Evolutionary conservation across 371 early-diverging fungal species (phyloP).

Genomic region (Basidiobolus meristosporus): DNA sequence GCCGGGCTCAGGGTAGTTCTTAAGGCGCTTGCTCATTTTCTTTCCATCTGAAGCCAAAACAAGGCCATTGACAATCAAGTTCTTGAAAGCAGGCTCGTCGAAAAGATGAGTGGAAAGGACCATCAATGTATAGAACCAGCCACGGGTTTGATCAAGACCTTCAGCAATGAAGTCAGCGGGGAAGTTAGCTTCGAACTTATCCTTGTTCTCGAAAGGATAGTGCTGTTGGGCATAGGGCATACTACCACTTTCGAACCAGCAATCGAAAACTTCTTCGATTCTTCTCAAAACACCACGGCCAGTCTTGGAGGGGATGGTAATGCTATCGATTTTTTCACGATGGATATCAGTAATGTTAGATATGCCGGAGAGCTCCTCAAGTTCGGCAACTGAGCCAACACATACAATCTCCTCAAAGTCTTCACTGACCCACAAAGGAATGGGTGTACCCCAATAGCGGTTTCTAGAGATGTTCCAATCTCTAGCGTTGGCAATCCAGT

Average conservation of each 20-base stretch:
- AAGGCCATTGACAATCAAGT: slow-evolving; percentile 98
- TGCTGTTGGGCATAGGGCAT: slow-evolving; percentile 99
- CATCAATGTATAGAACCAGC: slow-evolving; percentile 99
- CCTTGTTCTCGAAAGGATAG: slow-evolving; percentile 96
- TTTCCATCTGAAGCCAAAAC: slow-evolving; percentile 98
- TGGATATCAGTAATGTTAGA: slow-evolving; percentile 92
- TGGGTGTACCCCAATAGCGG: slow-evolving; percentile 99
- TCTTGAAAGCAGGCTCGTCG: slow-evolving; percentile 96
- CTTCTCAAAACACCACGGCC: slow-evolving; percentile 85
- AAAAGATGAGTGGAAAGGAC: slow-evolving; percentile 98
- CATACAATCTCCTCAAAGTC: slow-evolving; percentile 89
- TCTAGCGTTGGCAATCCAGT: slow-evolving; percentile 97
- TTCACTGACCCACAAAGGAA: slow-evolving; percentile 96
- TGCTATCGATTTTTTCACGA: slow-evolving; percentile 93
- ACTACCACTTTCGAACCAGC: slow-evolving; percentile 97
- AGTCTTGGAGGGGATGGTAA: slow-evolving; percentile 88
- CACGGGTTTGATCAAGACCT: slow-evolving; percentile 99
- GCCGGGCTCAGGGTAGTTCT: slow-evolving; percentile 98
- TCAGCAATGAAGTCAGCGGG: slow-evolving; percentile 99
- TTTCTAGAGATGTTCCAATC: slow-evolving; percentile 99
- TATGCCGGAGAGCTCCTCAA: slow-evolving; percentile 80
- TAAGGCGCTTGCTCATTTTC: slow-evolving; percentile 99
- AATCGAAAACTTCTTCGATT: slow-evolving; percentile 99
- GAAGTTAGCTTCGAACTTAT: slow-evolving; percentile 71
- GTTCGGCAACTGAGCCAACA: slow-evolving; percentile 90